These are phyloP conservation scores for Boletus subcaerulescens DNA, from an alignment of 768 basidiomycete genomes.

Conservation along the genomic window DNA sequence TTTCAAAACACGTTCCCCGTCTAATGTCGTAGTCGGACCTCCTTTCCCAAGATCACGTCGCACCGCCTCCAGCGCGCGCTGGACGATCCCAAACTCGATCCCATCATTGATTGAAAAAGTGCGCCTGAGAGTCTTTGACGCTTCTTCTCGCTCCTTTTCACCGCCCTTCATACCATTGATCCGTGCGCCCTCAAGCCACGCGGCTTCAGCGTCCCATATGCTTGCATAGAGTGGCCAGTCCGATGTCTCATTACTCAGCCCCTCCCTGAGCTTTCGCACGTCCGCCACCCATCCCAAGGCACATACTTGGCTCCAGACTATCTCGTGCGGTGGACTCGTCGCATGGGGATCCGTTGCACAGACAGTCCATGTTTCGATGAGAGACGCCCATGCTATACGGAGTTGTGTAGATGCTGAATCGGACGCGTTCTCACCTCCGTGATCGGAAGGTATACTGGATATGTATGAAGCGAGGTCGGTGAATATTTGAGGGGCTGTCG, in stretches of 20 bases:
- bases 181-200: slow-evolving; percentile 75
- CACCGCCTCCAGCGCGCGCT: slow-evolving; percentile 34
- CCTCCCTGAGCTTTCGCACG: slow-evolving; percentile 39
- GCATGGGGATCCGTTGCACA: slow-evolving; percentile 91
- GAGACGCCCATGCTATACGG: slow-evolving; percentile 52
- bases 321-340: slow-evolving; percentile 82
- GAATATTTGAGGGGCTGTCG: slow-evolving; percentile 59
- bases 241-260: slow-evolving; percentile 30
- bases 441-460: slow-evolving; percentile 31
- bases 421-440: not conserved
- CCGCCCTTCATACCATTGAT: slow-evolving; percentile 71
- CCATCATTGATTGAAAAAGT: slow-evolving; percentile 38
- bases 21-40: not conserved
- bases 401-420: slow-evolving; percentile 13
- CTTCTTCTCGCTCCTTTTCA: slow-evolving; percentile 52
- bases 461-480: slow-evolving; percentile 47
- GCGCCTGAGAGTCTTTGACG: slow-evolving; percentile 32
- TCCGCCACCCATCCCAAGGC: slow-evolving; percentile 75
- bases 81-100: slow-evolving; percentile 37
- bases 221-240: slow-evolving; percentile 32
- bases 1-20: slow-evolving; percentile 15
- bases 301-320: slow-evolving; percentile 85
- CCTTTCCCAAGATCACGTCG: slow-evolving; percentile 23
- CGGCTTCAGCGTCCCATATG: slow-evolving; percentile 42
- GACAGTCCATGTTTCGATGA: slow-evolving; percentile 70